Evolutionary conservation across 352 stramenopile species (phyloP).

Genomic region (Pythium insidiosum): DNA sequence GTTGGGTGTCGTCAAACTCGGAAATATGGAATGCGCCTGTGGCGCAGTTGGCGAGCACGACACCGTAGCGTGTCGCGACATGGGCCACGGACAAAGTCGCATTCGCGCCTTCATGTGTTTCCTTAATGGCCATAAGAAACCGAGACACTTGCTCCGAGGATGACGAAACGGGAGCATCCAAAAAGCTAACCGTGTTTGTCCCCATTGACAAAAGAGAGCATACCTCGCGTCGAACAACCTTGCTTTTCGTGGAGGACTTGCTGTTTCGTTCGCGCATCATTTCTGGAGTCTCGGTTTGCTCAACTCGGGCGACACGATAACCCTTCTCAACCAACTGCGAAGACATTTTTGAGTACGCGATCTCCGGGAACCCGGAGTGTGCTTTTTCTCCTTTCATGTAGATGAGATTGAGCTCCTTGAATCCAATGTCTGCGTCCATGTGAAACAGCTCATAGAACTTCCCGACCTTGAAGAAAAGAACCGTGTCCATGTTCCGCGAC

Average conservation of each 20-base stretch:
- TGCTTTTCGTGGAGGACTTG: conserved; percentile 55
- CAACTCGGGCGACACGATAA: conserved; percentile 96
- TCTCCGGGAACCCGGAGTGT: conserved; percentile 98
- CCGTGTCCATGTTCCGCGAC: conserved; percentile 94
- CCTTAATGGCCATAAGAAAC: conserved; percentile 64
- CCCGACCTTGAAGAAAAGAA: conserved; percentile 99
- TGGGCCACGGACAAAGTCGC: no score
- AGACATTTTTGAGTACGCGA: conserved; percentile 95
- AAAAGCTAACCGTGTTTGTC: conserved; percentile 93
- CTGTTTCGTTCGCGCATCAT: conserved; percentile 93
- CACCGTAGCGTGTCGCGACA: conserved; percentile 92
- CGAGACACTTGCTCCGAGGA: conserved; percentile 31
- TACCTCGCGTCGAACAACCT: conserved; percentile 92
- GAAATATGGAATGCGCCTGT: conserved; percentile 91
- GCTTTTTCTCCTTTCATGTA: conserved; percentile 99
- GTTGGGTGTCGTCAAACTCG: conserved; percentile 96
- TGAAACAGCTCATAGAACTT: conserved; percentile 97
- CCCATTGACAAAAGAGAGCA: conserved; percentile 94
- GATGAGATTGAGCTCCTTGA: conserved; percentile 92
- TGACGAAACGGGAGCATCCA: conserved; percentile 77
- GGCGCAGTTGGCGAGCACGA: conserved; percentile 93
- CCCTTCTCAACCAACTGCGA: conserved; percentile 92
- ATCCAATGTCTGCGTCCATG: conserved; percentile 98
- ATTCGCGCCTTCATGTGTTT: conserved; percentile 44
- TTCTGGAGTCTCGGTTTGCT: conserved; percentile 99